These are phyloP conservation scores for Chlamydomonas sp. DNA, from an alignment of 139 green algal species.

Conservation along the genomic window DNA sequence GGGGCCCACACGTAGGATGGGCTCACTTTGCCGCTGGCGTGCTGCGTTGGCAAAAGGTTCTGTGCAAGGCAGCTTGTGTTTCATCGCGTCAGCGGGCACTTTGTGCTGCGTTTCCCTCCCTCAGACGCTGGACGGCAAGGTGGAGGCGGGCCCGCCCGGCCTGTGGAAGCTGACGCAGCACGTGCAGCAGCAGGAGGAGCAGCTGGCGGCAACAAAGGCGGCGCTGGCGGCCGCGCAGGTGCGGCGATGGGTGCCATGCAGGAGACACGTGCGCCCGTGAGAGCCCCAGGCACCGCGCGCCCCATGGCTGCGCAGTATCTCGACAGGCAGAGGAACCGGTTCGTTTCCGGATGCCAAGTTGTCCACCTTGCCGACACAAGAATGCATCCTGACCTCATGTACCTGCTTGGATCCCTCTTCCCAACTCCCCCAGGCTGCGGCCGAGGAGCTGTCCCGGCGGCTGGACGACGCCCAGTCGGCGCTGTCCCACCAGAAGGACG, in stretches of 20 bases:
- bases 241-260: neutral
- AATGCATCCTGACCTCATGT: neutral
- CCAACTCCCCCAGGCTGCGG: neutral
- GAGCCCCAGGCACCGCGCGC: neutral
- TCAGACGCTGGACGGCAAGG: constrained; percentile 32
- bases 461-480: neutral
- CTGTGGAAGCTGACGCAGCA: constrained; percentile 35
- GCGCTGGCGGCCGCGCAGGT: constrained; percentile 17
- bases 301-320: neutral
- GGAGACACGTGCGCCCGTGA: neutral
- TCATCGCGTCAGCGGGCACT: neutral
- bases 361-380: neutral
- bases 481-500: neutral
- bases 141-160: constrained; percentile 22
- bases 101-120: neutral
- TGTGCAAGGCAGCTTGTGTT: neutral
- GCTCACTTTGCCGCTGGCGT: neutral
- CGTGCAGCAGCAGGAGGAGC: constrained; percentile 22
- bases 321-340: neutral
- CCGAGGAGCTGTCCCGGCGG: constrained; percentile 19
- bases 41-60: neutral
- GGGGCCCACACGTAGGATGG: no score
- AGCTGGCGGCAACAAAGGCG: neutral
- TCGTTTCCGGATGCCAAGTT: no score
- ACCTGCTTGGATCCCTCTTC: neutral